These are phyloP conservation scores for Lactarius trivialis DNA, from an alignment of 768 basidiomycete species.

Conservation along the genomic window DNA sequence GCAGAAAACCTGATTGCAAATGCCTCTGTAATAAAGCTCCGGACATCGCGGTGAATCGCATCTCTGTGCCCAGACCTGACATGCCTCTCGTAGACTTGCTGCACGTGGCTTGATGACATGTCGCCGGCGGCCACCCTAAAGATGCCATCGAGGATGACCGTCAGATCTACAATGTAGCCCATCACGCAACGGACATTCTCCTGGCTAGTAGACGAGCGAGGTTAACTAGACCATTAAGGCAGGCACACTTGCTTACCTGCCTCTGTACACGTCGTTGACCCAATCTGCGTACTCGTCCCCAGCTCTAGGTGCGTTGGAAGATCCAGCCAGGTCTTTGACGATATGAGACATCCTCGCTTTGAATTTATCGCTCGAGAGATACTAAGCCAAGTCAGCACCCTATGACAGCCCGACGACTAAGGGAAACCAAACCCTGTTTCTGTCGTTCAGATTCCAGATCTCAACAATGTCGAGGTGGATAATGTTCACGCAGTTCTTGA, in stretches of 20 bases:
- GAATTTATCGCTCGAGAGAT: not conserved
- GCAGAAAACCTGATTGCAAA: not conserved
- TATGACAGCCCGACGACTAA: not conserved
- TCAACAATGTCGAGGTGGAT: constrained; percentile 4
- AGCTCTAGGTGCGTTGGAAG: no score
- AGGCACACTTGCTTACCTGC: not conserved
- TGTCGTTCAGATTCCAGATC: constrained; percentile 7
- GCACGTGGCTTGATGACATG: not conserved
- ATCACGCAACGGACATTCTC: constrained; percentile 2
- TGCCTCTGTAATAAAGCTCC: not conserved
- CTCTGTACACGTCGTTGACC: not conserved
- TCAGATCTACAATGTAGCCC: constrained; percentile 17
- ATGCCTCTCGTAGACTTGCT: not conserved
- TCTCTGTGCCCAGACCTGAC: not conserved
- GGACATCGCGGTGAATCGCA: not conserved
- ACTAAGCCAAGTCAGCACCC: not conserved
- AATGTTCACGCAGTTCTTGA: not conserved
- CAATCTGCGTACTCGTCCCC: not conserved
- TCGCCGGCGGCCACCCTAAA: not conserved
- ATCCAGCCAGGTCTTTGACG: not conserved
- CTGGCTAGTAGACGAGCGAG: not conserved
- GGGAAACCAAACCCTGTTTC: not conserved
- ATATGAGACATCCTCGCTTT: not conserved
- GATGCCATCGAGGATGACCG: not conserved
- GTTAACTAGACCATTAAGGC: not conserved